Conservation (phyloP, 176 grass and related monocot genomes). For the Oryza meridionalis region DNA sequence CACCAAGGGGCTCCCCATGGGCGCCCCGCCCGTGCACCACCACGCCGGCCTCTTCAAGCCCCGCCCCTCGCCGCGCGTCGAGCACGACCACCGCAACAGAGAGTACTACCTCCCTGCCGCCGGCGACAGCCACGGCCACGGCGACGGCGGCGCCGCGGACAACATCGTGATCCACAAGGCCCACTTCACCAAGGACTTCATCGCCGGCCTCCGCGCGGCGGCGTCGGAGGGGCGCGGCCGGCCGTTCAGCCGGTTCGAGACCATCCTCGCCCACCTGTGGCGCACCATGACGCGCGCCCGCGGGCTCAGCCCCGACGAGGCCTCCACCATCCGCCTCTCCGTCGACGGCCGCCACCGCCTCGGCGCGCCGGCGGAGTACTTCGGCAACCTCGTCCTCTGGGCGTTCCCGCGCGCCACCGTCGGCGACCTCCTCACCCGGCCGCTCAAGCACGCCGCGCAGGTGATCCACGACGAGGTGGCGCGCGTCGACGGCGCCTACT, state of each 20-base stretch:
- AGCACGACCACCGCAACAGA: conserved; percentile 45
- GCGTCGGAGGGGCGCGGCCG: conserved; percentile 30
- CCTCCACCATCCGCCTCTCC: conserved; percentile 46
- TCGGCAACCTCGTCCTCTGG: conserved; percentile 76
- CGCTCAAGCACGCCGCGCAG: conserved; percentile 58
- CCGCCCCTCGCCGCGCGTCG: conserved; percentile 23
- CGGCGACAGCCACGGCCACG: background rate
- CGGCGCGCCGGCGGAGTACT: conserved; percentile 44
- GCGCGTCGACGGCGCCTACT: conserved; percentile 63
- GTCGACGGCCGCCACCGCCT: conserved; percentile 71
- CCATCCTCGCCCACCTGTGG: conserved; percentile 74
- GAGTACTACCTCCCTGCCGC: conserved; percentile 40
- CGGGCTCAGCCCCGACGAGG: conserved; percentile 27
- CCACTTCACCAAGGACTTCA: conserved; percentile 62
- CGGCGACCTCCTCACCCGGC: conserved; percentile 40
- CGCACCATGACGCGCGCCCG: conserved; percentile 49
- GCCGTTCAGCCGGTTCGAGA: conserved; percentile 64
- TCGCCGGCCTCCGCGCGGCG: conserved; percentile 41
- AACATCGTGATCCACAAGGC: conserved; percentile 58
- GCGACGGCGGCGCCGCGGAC: background rate
- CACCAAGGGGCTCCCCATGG: conserved; percentile 42
- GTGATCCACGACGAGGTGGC: conserved; percentile 58
- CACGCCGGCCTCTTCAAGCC: conserved; percentile 39
- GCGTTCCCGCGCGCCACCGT: conserved; percentile 55
- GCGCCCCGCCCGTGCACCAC: conserved; percentile 29